Evolutionary conservation across 2,329 filamentous ascomycete genomes (phyloP), one percentile per base, ranked within the genome.

Genomic region (Aspergillus pseudoterreus): DNA sequence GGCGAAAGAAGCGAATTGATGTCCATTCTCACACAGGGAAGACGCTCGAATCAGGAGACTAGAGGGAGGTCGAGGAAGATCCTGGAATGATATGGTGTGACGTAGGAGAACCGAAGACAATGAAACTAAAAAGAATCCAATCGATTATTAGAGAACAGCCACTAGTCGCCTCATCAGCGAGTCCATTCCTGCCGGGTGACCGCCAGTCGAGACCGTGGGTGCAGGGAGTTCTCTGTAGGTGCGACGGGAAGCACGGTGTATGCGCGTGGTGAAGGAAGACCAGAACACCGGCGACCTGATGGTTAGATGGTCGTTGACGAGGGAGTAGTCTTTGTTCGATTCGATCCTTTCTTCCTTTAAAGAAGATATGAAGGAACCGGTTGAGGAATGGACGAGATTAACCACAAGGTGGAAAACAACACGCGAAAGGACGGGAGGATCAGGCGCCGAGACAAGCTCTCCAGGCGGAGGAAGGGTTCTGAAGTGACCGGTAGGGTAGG

Each of bases 1-100:
- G 73, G 72, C 49, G 74, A 76, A 53, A 76, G 71, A 33, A 76
- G 69, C 21, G 70, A 74, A 60, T 70, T 75, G 61, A 76, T 75
- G 56, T 76, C 74, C 74, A 76, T 76, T 27, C 58, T 68, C 55
- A 30, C 27, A 11, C 27, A 8, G 6, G 10, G 27, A 48, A 50
- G 44, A 42, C 33, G 52, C 43, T 49, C 45, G 48, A 61, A 56
- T 55, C 57, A 54, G 58, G 22, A 47, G 19, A 47, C 19, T 30
- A 12, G 19, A 42, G 39, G 19, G 17, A 22, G 35, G 24, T 39
- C 33, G 54, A 56, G 56, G 58, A 54, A 58, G 53, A 38, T 42
- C 41, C 36, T 41, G 43, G 44, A 38, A 54, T 43, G n/a, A 46
- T 48, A 49, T 50, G 49, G 53, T 53, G 50, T 53, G 50, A 46